phyloP scores from a whole-genome alignment of 306 rosid species.

The Prunus mume region DNA sequence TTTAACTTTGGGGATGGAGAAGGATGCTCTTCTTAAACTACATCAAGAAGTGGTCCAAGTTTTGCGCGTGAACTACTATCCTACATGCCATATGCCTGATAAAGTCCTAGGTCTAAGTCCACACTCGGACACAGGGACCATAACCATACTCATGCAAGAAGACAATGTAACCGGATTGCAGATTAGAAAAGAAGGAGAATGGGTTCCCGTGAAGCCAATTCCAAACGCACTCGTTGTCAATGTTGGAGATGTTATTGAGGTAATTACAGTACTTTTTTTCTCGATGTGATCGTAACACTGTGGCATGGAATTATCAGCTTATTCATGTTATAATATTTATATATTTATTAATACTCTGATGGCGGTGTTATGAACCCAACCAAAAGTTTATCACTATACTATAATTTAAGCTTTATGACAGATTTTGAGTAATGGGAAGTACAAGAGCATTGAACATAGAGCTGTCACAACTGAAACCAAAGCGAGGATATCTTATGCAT shows the following conservation, averaged over 20 bases:
- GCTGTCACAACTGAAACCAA: constrained; percentile 31
- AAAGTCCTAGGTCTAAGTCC: constrained; percentile 44
- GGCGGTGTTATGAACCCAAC: too few relatives aligned
- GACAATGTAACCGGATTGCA: constrained; percentile 34
- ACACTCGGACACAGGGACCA: constrained; percentile 43
- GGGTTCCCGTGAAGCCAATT: constrained; percentile 37
- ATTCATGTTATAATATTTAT: too few relatives aligned
- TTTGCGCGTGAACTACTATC: constrained; percentile 35
- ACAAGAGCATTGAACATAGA: constrained; percentile 50
- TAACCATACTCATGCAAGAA: constrained; percentile 46
- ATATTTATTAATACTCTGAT: too few relatives aligned
- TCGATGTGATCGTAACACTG: not conserved
- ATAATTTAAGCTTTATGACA: constrained; percentile 7
- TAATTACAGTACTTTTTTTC: not conserved
- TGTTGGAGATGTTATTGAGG: constrained; percentile 38
- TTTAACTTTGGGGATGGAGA: constrained; percentile 33
- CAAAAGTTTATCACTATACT: not conserved
- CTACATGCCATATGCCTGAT: constrained; percentile 44
- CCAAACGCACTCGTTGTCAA: constrained; percentile 37
- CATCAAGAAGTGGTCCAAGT: constrained; percentile 26
- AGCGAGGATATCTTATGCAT: constrained; percentile 25
- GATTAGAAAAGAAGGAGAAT: constrained; percentile 36
- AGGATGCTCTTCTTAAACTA: constrained; percentile 30
- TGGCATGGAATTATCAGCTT: too few relatives aligned
- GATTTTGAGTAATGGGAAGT: constrained; percentile 51